Evolutionary conservation across 192 early-diverging fungal species (phyloP), one percentile per base, ranked within the genome.

Genomic region (Coemansia sp.): DNA sequence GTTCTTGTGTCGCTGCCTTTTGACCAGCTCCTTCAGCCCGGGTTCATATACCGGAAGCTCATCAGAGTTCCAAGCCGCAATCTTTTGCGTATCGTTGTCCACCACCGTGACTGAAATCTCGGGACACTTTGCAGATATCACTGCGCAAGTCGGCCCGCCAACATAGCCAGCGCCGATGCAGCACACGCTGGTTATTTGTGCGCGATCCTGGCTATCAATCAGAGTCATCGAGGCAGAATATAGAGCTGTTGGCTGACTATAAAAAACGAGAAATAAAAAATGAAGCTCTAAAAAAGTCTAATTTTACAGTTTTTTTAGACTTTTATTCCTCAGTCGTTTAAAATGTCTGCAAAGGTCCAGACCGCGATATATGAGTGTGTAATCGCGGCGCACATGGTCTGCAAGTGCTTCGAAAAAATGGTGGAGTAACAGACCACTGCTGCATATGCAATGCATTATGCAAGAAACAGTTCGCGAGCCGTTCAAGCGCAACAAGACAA

Each of bases 111-210:
- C 92, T 63, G 94, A 86, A 73, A 96, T 84, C 40, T 89, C 82
- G 22, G 88, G 93, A 82, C 94, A 95, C 73, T 93, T 93, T 69
- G 82, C 88, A 12, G 94, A 92, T 64, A 97, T 95, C 62, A 97
- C 94, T 64, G 94, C 89, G 76, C 92, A 91, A 5, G 94, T 94
- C 7, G 95, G 94, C 25, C 94, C 95, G 70, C 94, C 95, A 48
- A 97, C 94, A 82, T 97, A 97, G 57, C 95, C 95, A 61, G 95
- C 95, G 63, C 95, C 95, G 72, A 97, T 91, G 73, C 93, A 97
- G 84, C 93, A 94, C 57, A 97, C 93, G 73, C 90, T 91, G 56
- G 80, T 85, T 49, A 70, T 48, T 10, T 48, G 28, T 50, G 20
- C 29, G 30, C 51, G 42, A 59, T 58, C 36, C 10, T 38, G 36